Base-by-base conservation (phyloP, 164 flowering plant species). In the Stephania japonica region DNA sequence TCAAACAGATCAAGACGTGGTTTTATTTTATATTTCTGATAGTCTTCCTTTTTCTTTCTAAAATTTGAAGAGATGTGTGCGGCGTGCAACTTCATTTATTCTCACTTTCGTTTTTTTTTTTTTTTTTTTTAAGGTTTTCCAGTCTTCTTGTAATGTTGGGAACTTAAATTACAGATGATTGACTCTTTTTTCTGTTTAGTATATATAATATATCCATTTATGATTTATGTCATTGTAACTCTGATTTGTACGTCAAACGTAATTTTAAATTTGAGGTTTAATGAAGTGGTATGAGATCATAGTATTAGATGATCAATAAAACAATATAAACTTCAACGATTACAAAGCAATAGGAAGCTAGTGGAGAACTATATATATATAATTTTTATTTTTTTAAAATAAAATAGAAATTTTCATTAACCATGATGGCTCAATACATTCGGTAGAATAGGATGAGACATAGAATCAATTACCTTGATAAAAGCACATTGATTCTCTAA, bases 1-100 rank as follows among this genome's bases (percentile, higher is more conserved):
- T 59, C 23, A 59, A 59, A 59, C 64, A 59, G 24, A 59, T 59
- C 23, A 59, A n/a, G 64, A 59, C 64, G n/a, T 59, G 23, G 64
- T 4, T 59, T 59, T 7, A 59, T 59, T 59, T 24, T 59, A 18
- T 59, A 59, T 3, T 19, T 6, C 21, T 32, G 2, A 59, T 7
- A 6, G 64, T 59, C 9, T 5, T 19, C 21, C 0, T 59, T 9
- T 7, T 59, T 21, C 10, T 16, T 59, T 56, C 1, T 19, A 16
- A 16, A 19, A 59, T 19, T 59, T 59, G 7, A 6, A 4, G 21
- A 18, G 9, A 7, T 19, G 64, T 21, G 64, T 3, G 64, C 1
- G 21, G 23, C 21, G 21, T 24, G n/a, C 7, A 19, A 4, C 7
- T 59, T 59, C n/a, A 7, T 59, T 59, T 59, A 59, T 16, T 59